These are phyloP conservation scores for Paramecium octaurelia DNA, from an alignment of 73 alveolate species.

Conservation along the genomic window DNA sequence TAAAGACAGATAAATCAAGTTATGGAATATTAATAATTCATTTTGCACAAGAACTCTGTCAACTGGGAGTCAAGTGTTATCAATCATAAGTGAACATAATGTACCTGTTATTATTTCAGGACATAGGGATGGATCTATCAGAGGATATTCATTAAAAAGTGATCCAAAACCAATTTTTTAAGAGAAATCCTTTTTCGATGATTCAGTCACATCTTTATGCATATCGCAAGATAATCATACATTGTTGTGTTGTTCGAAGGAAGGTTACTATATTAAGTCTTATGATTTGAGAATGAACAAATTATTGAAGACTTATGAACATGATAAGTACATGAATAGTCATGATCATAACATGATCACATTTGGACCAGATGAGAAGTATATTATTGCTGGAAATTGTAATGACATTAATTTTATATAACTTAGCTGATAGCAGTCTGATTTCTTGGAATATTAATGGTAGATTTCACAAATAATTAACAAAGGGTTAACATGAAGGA, in stretches of 20 bases:
- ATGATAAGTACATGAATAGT: conserved; percentile 44
- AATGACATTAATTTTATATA: neutral
- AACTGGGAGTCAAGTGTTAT: conserved; percentile 8
- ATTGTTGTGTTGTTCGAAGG: conserved; percentile 40
- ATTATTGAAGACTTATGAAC: conserved; percentile 44
- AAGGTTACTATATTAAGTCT: conserved; percentile 29
- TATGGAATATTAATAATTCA: conserved; percentile 47
- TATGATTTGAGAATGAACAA: conserved; percentile 49
- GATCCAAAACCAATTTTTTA: conserved; percentile 46
- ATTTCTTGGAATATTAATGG: conserved; percentile 1
- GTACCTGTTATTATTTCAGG: conserved; percentile 45
- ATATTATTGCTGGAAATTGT: neutral
- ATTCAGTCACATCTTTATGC: conserved; percentile 19
- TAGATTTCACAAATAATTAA: neutral
- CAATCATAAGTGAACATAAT: conserved; percentile 19
- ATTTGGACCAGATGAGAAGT: conserved; percentile 64
- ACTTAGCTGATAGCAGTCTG: neutral
- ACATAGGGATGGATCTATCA: conserved; percentile 59
- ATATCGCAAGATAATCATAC: conserved; percentile 39
- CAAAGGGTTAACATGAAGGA: conserved; percentile 44
- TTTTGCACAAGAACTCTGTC: conserved; percentile 41
- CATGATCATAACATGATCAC: conserved; percentile 45
- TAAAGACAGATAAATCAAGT: conserved; percentile 44
- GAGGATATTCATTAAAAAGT: conserved; percentile 44
- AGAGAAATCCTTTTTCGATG: conserved; percentile 53